phyloP scores from a whole-genome alignment of 108 stramenopile genomes.

The Nannochloropsis oceanica region DNA sequence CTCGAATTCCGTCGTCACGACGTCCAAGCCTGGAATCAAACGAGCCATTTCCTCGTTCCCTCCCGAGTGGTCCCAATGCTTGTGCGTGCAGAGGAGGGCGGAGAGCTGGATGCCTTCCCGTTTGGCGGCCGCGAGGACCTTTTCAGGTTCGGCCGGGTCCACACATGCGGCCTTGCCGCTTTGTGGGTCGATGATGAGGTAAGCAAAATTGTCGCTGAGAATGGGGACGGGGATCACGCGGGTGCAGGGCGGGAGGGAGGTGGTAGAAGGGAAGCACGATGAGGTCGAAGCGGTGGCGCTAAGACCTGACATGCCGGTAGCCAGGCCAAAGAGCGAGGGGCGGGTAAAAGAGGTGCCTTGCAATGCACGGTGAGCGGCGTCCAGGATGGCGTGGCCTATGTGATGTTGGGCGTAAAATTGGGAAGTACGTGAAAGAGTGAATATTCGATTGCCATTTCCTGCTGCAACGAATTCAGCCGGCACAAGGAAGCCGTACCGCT shows the following conservation, averaged over 20 bases:
- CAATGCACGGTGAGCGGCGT: too few species aligned
- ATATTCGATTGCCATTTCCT: background rate
- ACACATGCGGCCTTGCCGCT: slow-evolving; percentile 39
- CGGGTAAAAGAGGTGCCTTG: background rate
- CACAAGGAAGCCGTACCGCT: background rate
- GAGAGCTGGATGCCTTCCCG: slow-evolving; percentile 35
- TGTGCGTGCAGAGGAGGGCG: slow-evolving; percentile 50
- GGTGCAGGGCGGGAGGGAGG: background rate
- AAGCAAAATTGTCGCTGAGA: slow-evolving; percentile 42
- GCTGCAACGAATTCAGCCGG: background rate
- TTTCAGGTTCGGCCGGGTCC: slow-evolving; percentile 46
- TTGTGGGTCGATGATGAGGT: slow-evolving; percentile 39
- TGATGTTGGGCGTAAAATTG: background rate
- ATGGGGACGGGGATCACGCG: slow-evolving; percentile 9
- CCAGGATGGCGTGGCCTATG: too few species aligned
- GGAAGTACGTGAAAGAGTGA: background rate
- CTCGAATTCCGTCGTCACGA: slow-evolving; percentile 31
- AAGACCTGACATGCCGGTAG: background rate
- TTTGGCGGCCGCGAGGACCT: slow-evolving; percentile 40
- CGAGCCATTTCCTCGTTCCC: slow-evolving; percentile 45
- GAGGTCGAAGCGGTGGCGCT: background rate
- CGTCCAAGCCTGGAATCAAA: slow-evolving; percentile 27
- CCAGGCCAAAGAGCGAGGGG: background rate
- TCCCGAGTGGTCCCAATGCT: slow-evolving; percentile 58
- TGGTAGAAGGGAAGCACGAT: background rate